A percentile compares a stretch with the other conserved stretches of the same genome.
Conservation (phyloP, 208 protist species). For the Blechomonas ayalai region DNA sequence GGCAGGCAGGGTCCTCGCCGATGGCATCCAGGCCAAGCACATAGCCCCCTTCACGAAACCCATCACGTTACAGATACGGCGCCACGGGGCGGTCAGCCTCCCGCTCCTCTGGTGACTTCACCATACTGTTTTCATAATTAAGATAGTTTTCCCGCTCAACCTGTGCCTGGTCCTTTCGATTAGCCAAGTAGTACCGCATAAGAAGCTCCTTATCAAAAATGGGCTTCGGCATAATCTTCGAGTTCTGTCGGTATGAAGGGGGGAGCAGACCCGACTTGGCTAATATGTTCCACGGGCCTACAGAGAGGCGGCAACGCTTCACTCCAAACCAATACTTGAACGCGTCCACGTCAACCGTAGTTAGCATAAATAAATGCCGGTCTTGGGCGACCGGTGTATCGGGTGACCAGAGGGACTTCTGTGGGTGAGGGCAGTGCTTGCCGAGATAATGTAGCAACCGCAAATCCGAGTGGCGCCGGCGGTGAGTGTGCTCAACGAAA, state of each 20-base stretch:
- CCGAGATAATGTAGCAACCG: constrained; percentile 86
- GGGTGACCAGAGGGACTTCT: constrained; percentile 90
- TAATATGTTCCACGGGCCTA: constrained; percentile 78
- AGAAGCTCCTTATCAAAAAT: constrained; percentile 90
- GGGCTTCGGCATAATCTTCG: constrained; percentile 84
- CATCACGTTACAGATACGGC: constrained; percentile 59
- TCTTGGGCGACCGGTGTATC: constrained; percentile 88
- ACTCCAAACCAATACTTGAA: constrained; percentile 92
- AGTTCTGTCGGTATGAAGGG: constrained; percentile 77
- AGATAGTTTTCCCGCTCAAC: constrained; percentile 69
- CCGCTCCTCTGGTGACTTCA: constrained; percentile 69
- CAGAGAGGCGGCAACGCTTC: constrained; percentile 75
- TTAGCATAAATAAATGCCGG: constrained; percentile 88
- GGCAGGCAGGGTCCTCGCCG: too few species aligned
- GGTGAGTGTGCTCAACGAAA: constrained; percentile 85
- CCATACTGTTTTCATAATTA: constrained; percentile 84
- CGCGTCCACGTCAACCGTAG: constrained; percentile 83
- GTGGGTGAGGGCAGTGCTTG: constrained; percentile 88
- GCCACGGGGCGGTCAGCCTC: constrained; percentile 68
- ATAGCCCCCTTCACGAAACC: too few species aligned
- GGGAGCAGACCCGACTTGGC: constrained; percentile 82
- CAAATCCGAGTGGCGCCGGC: constrained; percentile 70
- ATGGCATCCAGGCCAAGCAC: too few species aligned
- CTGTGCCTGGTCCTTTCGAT: constrained; percentile 60
- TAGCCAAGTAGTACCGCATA: constrained; percentile 84